Percentiles rank a stretch among this genome's conserved stretches.
These are phyloP conservation scores for Parachlorella kessleri DNA, from an alignment of 139 green algal species.

Conservation along the genomic window DNA sequence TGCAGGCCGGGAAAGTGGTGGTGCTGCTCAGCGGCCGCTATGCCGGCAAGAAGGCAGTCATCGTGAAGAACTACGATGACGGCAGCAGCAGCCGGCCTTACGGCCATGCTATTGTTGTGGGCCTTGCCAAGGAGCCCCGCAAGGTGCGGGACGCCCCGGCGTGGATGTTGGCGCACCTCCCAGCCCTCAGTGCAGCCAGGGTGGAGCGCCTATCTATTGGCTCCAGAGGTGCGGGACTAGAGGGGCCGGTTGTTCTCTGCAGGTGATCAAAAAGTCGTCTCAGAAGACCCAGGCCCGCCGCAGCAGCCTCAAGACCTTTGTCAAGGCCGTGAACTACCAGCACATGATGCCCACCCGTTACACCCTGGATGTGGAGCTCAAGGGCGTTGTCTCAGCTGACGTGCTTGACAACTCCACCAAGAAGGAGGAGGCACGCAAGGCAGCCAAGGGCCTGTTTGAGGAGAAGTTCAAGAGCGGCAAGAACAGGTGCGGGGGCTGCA, in stretches of 20 bases:
- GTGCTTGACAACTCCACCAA: slow-evolving; percentile 89
- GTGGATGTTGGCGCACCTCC: no score
- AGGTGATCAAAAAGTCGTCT: slow-evolving; percentile 86
- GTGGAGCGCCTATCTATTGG: no score
- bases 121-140: slow-evolving; percentile 93
- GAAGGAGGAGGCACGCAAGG: slow-evolving; percentile 86
- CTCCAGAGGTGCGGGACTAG: no score
- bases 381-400: slow-evolving; percentile 84
- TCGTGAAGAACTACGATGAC: slow-evolving; percentile 99
- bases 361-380: slow-evolving; percentile 97
- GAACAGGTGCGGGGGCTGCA: slow-evolving; percentile 67
- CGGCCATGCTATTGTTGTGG: slow-evolving; percentile 93
- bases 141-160: slow-evolving; percentile 74
- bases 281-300: slow-evolving; percentile 70
- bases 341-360: slow-evolving; percentile 99
- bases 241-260: no score
- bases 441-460: slow-evolving; percentile 91
- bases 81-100: slow-evolving; percentile 85
- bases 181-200: no score
- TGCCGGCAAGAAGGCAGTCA: slow-evolving; percentile 89
- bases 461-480: slow-evolving; percentile 99
- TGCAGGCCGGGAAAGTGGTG: slow-evolving; percentile 84
- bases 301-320: slow-evolving; percentile 89
- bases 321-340: slow-evolving; percentile 99
- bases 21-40: slow-evolving; percentile 81